Conservation (phyloP, 306 rosid genomes). For the apple (Malus domestica) region DNA sequence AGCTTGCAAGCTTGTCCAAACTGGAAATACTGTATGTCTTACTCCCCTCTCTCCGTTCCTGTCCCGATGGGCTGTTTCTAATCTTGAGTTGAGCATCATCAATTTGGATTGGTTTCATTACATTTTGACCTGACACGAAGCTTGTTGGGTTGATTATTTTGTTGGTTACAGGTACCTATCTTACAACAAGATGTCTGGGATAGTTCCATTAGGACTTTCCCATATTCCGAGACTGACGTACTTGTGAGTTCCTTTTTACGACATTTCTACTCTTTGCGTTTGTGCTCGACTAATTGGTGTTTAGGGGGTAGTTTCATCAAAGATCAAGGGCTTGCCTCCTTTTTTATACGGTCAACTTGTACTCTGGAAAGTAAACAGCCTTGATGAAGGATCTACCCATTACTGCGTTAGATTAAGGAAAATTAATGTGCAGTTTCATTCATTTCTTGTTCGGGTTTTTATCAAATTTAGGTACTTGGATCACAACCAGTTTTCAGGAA, state of each 20-base stretch:
- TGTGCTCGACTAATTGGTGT: constrained; percentile 9
- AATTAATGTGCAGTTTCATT: background rate
- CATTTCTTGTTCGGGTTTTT: background rate
- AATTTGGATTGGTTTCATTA: background rate
- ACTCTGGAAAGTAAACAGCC: background rate
- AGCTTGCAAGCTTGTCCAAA: constrained; percentile 83
- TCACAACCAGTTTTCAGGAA: constrained; percentile 94
- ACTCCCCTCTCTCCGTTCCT: background rate
- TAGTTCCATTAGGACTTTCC: constrained; percentile 73
- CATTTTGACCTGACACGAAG: background rate
- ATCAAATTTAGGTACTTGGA: constrained; percentile 70
- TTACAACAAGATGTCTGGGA: constrained; percentile 88
- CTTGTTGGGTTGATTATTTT: background rate
- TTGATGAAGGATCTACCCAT: background rate
- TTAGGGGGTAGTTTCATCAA: background rate
- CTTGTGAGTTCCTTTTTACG: constrained; percentile 59
- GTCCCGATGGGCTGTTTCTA: no score
- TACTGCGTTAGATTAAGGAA: background rate
- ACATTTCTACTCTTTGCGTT: background rate
- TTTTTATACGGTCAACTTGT: background rate
- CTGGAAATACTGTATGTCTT: constrained; percentile 83
- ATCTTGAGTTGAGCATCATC: background rate
- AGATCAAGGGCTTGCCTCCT: background rate
- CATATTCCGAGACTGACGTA: constrained; percentile 78
- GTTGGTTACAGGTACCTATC: constrained; percentile 72